phyloP scores from a whole-genome alignment of 2,329 filamentous ascomycete species.

The Helicocarpus griseus region DNA sequence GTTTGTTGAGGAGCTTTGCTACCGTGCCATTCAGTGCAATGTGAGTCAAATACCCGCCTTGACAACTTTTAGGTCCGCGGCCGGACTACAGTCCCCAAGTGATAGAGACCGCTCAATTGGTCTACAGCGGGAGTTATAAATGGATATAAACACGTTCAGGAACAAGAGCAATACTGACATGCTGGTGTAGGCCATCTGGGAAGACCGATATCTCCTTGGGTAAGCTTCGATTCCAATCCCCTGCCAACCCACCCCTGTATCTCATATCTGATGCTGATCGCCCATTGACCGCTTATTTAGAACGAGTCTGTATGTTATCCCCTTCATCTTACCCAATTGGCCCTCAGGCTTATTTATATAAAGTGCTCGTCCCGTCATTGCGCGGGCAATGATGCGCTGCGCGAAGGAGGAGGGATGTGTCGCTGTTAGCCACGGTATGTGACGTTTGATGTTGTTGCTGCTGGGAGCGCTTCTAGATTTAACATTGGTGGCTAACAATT shows the following conservation, averaged over 20 bases:
- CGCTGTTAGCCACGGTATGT: conserved; percentile 29
- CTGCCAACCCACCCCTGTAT: background rate
- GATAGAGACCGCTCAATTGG: background rate
- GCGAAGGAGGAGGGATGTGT: conserved; percentile 35
- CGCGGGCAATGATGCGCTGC: conserved; percentile 34
- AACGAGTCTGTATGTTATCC: conserved; percentile 22
- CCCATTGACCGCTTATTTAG: conserved; percentile 17
- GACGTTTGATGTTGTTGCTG: background rate
- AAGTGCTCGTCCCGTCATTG: conserved; percentile 38
- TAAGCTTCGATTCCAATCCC: conserved; percentile 18
- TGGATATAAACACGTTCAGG: background rate
- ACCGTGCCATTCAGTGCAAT: conserved; percentile 66
- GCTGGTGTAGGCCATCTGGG: conserved; percentile 51
- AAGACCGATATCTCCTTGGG: conserved; percentile 55
- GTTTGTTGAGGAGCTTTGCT: conserved; percentile 74
- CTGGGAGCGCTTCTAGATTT: background rate
- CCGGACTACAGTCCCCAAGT: too few species aligned
- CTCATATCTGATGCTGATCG: background rate
- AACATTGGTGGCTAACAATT: background rate
- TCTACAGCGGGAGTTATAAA: conserved; percentile 3
- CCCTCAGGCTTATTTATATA: background rate
- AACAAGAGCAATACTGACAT: conserved; percentile 15
- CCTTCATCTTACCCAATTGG: background rate
- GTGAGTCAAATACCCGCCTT: conserved; percentile 26
- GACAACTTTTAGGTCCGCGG: too few species aligned